phyloP scores from a whole-genome alignment of 2,329 filamentous ascomycete species.

The Pyrenochaeta sp. region DNA sequence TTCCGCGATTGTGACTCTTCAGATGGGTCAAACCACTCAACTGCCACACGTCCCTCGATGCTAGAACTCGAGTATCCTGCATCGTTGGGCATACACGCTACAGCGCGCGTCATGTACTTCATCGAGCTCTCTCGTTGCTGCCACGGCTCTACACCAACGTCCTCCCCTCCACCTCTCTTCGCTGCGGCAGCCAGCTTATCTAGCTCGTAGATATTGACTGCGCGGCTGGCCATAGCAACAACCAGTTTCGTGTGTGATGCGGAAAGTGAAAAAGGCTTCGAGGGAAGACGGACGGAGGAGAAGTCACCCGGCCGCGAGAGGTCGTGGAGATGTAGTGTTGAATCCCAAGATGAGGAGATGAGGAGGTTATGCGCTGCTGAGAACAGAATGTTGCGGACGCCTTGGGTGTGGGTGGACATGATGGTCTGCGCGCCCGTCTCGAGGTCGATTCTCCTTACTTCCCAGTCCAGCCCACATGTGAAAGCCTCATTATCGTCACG shows the following conservation, averaged over 20 bases:
- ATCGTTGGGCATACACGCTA: slow-evolving; percentile 96
- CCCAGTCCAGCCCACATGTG: slow-evolving; percentile 85
- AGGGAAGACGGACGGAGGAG: slow-evolving; percentile 75
- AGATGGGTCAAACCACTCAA: slow-evolving; percentile 96
- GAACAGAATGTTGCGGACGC: slow-evolving; percentile 86
- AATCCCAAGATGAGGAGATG: slow-evolving; percentile 93
- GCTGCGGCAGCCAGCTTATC: slow-evolving; percentile 63
- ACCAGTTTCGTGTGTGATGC: slow-evolving; percentile 85
- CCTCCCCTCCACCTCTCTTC: slow-evolving; percentile 24
- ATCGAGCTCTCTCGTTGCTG: slow-evolving; percentile 92
- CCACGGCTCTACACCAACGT: slow-evolving; percentile 76
- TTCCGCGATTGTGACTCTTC: slow-evolving; percentile 88
- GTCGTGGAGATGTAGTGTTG: slow-evolving; percentile 85
- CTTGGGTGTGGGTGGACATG: slow-evolving; percentile 78
- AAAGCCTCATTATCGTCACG: slow-evolving; percentile 83
- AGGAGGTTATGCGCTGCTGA: slow-evolving; percentile 78
- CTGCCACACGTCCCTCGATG: slow-evolving; percentile 94
- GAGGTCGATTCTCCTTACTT: slow-evolving; percentile 82
- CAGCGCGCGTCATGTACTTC: slow-evolving; percentile 93
- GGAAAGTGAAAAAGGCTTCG: slow-evolving; percentile 87
- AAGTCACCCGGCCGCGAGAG: slow-evolving; percentile 63
- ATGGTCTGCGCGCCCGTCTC: slow-evolving; percentile 75
- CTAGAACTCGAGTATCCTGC: slow-evolving; percentile 90
- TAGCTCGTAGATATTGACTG: slow-evolving; percentile 95
- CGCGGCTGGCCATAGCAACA: slow-evolving; percentile 91